Conservation (phyloP, 2,329 filamentous ascomycete genomes). For the Capronia epimyces region DNA sequence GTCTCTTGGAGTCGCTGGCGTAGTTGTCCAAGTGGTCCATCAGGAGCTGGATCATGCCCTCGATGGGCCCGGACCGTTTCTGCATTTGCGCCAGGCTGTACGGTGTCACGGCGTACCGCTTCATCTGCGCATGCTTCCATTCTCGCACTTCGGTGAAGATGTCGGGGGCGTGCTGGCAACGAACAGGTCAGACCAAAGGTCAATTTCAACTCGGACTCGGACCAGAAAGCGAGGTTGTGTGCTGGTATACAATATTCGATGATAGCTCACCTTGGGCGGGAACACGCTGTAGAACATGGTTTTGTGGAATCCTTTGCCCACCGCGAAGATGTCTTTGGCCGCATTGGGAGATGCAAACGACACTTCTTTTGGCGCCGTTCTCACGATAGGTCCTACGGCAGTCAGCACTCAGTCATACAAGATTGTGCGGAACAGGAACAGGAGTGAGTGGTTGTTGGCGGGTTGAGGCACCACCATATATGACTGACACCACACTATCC, state of each 20-base stretch:
- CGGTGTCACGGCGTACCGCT: slow-evolving; percentile 39
- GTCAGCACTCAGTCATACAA: not conserved
- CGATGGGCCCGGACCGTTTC: slow-evolving; percentile 28
- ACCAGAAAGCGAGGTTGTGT: not conserved
- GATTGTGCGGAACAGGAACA: not conserved
- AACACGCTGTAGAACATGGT: slow-evolving; percentile 52
- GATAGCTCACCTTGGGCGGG: slow-evolving; percentile 51
- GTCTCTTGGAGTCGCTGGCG: slow-evolving; percentile 33
- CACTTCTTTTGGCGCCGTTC: slow-evolving; percentile 47
- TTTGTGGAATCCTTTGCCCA: slow-evolving; percentile 50
- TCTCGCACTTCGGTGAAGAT: slow-evolving; percentile 54
- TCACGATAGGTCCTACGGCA: slow-evolving; percentile 41
- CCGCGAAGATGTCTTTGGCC: slow-evolving; percentile 43
- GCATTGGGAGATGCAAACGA: slow-evolving; percentile 45
- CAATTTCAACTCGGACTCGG: not conserved
- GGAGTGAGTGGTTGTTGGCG: not conserved
- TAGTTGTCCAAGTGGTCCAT: slow-evolving; percentile 42
- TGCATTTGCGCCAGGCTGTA: slow-evolving; percentile 30
- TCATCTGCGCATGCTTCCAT: slow-evolving; percentile 51
- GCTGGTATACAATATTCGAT: too few species aligned
- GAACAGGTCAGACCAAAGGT: too few species aligned
- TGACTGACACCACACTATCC: not conserved
- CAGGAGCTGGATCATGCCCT: slow-evolving; percentile 43
- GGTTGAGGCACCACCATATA: too few species aligned
- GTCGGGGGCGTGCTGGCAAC: slow-evolving; percentile 36